Percentiles rank a stretch among this genome's conserved stretches.
Conservation (phyloP, 768 basidiomycete genomes). For the Naganishia vishniacii region DNA sequence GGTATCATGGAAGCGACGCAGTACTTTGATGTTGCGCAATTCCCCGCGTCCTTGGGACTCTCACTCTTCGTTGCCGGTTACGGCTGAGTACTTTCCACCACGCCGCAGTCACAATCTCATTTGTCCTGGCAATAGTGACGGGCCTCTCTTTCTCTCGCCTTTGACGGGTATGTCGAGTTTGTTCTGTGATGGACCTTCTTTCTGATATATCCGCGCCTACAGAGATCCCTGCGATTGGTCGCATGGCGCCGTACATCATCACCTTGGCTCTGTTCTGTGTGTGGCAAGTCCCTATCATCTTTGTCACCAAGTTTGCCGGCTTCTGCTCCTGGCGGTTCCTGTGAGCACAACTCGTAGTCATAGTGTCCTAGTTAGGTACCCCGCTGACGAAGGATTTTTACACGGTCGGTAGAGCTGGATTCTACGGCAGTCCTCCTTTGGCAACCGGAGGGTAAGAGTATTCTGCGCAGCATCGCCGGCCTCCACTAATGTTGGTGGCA, state of each 20-base stretch:
- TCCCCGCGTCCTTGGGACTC: constrained; percentile 42
- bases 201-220: background rate
- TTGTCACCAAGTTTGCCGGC: constrained; percentile 42
- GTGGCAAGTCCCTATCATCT: constrained; percentile 46
- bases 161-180: constrained; percentile 19
- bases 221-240: constrained; percentile 49
- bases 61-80: constrained; percentile 49
- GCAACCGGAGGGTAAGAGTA: constrained; percentile 45
- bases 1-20: constrained; percentile 29
- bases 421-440: constrained; percentile 48
- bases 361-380: background rate
- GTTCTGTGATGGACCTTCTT: no score
- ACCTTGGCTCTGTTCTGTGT: constrained; percentile 47
- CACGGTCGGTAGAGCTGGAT: constrained; percentile 34
- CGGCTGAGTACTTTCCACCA: constrained; percentile 42
- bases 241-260: constrained; percentile 48
- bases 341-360: no score
- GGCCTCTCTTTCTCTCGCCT: background rate
- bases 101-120: background rate
- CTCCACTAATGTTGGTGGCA: no score
- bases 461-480: no score
- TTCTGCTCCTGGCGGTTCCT: constrained; percentile 47
- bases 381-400: background rate
- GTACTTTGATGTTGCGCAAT: constrained; percentile 35
- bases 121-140: background rate